phyloP scores from a whole-genome alignment of 345 rosid genomes.

The Mangifera indica region DNA sequence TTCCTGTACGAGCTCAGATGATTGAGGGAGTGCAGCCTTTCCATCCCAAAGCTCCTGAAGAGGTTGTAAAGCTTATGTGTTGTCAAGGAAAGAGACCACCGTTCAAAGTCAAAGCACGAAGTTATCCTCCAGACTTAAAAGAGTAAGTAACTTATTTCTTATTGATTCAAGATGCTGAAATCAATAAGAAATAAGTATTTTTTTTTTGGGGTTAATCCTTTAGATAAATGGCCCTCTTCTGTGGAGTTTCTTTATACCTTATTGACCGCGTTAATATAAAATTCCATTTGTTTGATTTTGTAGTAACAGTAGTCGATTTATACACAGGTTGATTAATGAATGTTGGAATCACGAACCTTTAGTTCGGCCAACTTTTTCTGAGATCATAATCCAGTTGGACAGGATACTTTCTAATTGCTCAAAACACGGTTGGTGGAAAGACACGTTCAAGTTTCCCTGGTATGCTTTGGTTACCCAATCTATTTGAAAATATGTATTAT shows the following conservation, averaged over 20 bases:
- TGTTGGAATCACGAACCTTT: conserved; percentile 72
- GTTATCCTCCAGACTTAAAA: conserved; percentile 75
- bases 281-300: no score
- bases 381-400: conserved; percentile 78
- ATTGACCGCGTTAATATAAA: no score
- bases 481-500: background rate
- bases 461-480: conserved; percentile 32
- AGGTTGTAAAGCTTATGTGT: conserved; percentile 61
- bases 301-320: background rate
- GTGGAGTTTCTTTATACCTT: no score
- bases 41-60: conserved; percentile 68
- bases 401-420: conserved; percentile 67
- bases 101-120: conserved; percentile 62
- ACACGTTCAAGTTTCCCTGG: conserved; percentile 95
- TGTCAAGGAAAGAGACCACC: conserved; percentile 66
- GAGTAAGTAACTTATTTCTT: conserved; percentile 52
- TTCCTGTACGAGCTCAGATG: conserved; percentile 50
- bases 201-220: no score
- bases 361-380: conserved; percentile 70
- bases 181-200: background rate
- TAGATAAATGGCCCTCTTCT: no score
- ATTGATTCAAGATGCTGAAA: background rate
- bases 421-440: conserved; percentile 96
- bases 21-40: conserved; percentile 78
- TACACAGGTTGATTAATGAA: conserved; percentile 78